These are phyloP conservation scores for Hypoxylon intermedium DNA, from an alignment of 495 filamentous ascomycete species.

Conservation along the genomic window DNA sequence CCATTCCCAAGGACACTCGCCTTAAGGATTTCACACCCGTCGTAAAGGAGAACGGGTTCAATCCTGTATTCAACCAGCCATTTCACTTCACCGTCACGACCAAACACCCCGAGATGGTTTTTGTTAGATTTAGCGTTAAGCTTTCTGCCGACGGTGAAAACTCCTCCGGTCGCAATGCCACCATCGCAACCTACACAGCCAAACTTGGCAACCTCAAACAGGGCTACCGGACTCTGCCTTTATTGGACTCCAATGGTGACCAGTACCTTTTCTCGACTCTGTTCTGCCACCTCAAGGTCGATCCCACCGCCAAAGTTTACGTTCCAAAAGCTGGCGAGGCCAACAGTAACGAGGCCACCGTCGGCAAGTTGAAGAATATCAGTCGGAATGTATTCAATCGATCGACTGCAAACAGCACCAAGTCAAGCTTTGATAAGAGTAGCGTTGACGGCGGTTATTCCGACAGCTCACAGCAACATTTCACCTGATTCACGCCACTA, in stretches of 20 bases:
- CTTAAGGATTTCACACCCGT: conserved; percentile 79
- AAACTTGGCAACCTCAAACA: conserved; percentile 89
- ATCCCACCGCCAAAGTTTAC: conserved; percentile 61
- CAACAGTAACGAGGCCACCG: conserved; percentile 46
- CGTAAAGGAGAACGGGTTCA: conserved; percentile 86
- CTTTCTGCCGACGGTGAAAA: conserved; percentile 74
- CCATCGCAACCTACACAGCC: conserved; percentile 85
- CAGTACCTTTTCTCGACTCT: conserved; percentile 93
- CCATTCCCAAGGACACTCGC: conserved; percentile 65
- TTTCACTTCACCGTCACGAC: conserved; percentile 76
- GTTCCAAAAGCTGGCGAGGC: conserved; percentile 47
- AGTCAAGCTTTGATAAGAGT: conserved; percentile 54
- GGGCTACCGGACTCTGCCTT: conserved; percentile 95
- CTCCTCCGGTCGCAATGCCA: conserved; percentile 62
- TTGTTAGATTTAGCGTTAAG: conserved; percentile 91
- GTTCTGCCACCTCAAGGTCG: conserved; percentile 82
- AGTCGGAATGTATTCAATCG: conserved; percentile 58
- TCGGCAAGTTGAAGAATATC: conserved; percentile 57
- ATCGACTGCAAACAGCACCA: conserved; percentile 48
- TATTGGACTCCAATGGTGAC: conserved; percentile 87
- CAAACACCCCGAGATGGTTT: conserved; percentile 89
- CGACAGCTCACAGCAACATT: conserved; percentile 28
- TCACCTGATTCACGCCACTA: conserved; percentile 16
- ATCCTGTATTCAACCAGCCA: conserved; percentile 81
- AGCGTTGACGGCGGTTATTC: conserved; percentile 40